phyloP scores from a whole-genome alignment of 2,329 filamentous ascomycete genomes.

The Cytospora piceae region DNA sequence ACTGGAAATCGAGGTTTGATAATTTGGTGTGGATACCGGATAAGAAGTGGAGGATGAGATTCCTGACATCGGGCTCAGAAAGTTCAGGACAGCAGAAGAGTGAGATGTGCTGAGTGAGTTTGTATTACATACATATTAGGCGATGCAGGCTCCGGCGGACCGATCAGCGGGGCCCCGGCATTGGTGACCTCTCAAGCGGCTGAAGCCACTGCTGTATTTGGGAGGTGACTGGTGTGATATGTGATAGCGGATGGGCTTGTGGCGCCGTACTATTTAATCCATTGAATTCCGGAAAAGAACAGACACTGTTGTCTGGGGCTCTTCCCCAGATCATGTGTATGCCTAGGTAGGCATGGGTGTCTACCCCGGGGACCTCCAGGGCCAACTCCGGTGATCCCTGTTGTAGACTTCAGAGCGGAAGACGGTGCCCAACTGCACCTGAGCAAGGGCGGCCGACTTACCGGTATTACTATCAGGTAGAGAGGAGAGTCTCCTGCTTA shows the following conservation, averaged over 20 bases:
- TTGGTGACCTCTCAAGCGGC: not conserved
- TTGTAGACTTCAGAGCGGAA: too few relatives aligned
- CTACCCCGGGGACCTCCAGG: too few relatives aligned
- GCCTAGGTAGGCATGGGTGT: too few relatives aligned
- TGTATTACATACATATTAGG: not conserved
- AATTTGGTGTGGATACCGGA: too few relatives aligned
- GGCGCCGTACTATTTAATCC: not conserved
- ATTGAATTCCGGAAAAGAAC: not conserved
- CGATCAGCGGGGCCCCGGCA: not conserved
- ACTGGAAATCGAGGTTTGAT: not conserved
- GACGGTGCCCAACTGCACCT: too few relatives aligned
- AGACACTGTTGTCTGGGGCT: not conserved
- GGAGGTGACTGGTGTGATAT: not conserved
- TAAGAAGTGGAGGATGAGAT: constrained; percentile 1
- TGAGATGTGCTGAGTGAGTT: not conserved
- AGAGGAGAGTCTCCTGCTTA: not conserved
- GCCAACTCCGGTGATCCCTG: too few relatives aligned
- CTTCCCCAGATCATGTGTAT: not conserved
- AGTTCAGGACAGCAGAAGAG: not conserved
- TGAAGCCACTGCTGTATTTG: not conserved
- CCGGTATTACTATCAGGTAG: too few relatives aligned
- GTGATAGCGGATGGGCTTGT: not conserved
- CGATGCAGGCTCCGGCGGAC: not conserved
- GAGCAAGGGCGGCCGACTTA: too few relatives aligned
- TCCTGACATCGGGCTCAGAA: not conserved